Evolutionary conservation across 148 eudicot genomes (phyloP), one percentile per base, ranked within the genome.

Genomic region (Vaccinium myrtillus): DNA sequence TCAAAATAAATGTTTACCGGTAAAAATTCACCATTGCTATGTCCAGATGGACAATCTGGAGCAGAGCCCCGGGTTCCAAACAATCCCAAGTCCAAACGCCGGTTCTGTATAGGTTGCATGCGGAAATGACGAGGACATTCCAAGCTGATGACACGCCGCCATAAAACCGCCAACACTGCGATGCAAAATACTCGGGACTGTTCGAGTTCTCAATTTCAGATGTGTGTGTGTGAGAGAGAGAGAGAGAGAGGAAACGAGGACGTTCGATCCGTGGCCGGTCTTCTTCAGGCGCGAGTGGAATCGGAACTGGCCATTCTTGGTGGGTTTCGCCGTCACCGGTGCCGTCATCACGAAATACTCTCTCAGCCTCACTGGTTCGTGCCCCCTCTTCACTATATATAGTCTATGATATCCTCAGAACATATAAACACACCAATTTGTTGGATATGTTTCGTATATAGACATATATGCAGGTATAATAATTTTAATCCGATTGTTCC

Each of bases 321-420:
- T 84, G 27, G 86, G 86, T 8, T 84, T 84, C 51, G 86, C 83
- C 56, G 11, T 84, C 78, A 84, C 86, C 78, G 86, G 86, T 71
- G 46, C 86, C 12, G 0, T 84, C 55, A 84, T 84, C 82, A 43
- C 83, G 15, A 84, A 84, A 30, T 1, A 67, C 5, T 19, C 86
- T 59, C 83, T 70, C 18, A 77, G 86, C 54, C 83, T 84, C 56
- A 84, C 86, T 23, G 86, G 86, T 84, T 67, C 30, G 46, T 23
- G 13, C 30, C 5, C 46, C 75, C 61, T 3, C 48, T 51, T 21
- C 55, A 25, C 27, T 50, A 48, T 7, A 21, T 8, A 19, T 6
- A 21, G 12, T 0, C 14, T 23, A 23, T 3, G 10, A 63, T 63
- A 5, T 36, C 48, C n/a, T 16, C n/a, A 1, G 9, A 36, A 14